Conservation (phyloP, 345 rosid species). For the Melastoma malabathricum region DNA sequence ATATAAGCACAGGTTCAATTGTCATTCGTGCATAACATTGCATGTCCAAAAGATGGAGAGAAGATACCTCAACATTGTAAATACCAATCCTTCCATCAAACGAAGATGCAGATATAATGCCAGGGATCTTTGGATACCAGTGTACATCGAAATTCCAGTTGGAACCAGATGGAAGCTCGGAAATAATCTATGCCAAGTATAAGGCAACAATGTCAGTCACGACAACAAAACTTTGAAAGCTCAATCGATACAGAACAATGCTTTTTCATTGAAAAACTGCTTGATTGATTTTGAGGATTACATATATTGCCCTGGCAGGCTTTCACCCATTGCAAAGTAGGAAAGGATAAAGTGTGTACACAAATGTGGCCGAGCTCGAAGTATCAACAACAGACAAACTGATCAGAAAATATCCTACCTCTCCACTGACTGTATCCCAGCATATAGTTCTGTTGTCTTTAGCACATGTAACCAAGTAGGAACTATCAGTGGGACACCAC, state of each 20-base stretch:
- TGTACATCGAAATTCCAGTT: slow-evolving; percentile 99
- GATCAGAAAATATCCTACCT: slow-evolving; percentile 25
- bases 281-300: too few relatives aligned
- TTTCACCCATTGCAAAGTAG: neutral
- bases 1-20: too few relatives aligned
- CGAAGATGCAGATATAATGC: slow-evolving; percentile 92
- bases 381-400: slow-evolving; percentile 1
- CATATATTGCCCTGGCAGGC: too few relatives aligned
- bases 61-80: slow-evolving; percentile 81
- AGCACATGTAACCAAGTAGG: slow-evolving; percentile 92
- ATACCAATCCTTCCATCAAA: slow-evolving; percentile 94
- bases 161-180: slow-evolving; percentile 85
- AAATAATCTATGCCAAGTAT: slow-evolving; percentile 44
- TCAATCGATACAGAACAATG: neutral
- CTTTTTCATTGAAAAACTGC: too few relatives aligned
- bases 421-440: slow-evolving; percentile 87
- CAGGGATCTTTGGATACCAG: slow-evolving; percentile 93
- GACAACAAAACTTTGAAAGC: neutral
- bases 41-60: slow-evolving; percentile 4
- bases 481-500: slow-evolving; percentile 92
- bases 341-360: neutral
- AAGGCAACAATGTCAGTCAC: neutral
- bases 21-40: too few relatives aligned
- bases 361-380: too few relatives aligned
- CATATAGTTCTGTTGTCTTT: slow-evolving; percentile 95